A percentile compares a stretch with the other conserved stretches of the same genome.
phyloP scores from a whole-genome alignment of 345 rosid genomes.

The Eucalyptus polyanthemos region DNA sequence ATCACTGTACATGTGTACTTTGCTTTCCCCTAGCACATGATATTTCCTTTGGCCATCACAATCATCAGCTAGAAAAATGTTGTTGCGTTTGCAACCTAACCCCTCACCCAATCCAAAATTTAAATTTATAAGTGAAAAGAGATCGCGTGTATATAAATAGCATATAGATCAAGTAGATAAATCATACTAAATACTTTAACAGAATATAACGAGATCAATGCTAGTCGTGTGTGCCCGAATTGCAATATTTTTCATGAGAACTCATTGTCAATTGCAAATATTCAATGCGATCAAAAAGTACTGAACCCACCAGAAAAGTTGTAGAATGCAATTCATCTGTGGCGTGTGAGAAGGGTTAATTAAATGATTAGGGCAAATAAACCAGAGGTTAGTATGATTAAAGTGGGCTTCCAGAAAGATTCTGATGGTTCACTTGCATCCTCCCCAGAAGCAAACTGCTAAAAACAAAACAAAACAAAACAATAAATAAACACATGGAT shows the following conservation, averaged over 20 bases:
- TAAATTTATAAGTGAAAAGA: background rate
- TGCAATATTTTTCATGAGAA: background rate
- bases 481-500: background rate
- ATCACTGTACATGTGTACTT: background rate
- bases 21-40: background rate
- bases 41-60: background rate
- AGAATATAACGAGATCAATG: background rate
- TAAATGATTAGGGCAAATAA: background rate
- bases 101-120: background rate
- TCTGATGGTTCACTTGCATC: background rate
- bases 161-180: background rate
- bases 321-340: background rate
- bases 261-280: background rate
- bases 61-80: background rate
- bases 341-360: background rate
- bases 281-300: background rate
- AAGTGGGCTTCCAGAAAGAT: slow-evolving; percentile 1
- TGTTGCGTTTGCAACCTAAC: background rate
- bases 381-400: background rate
- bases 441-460: slow-evolving; percentile 5
- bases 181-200: background rate
- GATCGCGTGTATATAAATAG: background rate
- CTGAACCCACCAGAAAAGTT: background rate
- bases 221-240: background rate
- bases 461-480: background rate